A percentile compares a stretch with the other conserved stretches of the same genome.
phyloP scores from a whole-genome alignment of 257 asterid species.

The Marsdenia floribunda region DNA sequence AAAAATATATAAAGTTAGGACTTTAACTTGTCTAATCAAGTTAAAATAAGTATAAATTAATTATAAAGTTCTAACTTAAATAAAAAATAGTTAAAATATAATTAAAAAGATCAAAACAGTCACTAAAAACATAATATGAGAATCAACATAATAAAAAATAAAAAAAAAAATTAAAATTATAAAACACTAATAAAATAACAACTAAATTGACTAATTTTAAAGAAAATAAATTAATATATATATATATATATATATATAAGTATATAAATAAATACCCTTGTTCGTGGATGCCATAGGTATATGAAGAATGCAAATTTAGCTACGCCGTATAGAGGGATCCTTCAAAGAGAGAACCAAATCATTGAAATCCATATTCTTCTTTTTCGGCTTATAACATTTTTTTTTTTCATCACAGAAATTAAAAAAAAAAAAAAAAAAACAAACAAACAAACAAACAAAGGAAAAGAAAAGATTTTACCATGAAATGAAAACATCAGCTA shows the following conservation, averaged over 20 bases:
- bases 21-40: too few species aligned
- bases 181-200: not conserved
- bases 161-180: not conserved
- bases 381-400: too few species aligned
- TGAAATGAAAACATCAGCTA: slow-evolving; percentile 37
- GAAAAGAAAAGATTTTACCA: slow-evolving; percentile 30
- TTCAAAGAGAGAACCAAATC: slow-evolving; percentile 10
- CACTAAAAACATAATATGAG: too few species aligned
- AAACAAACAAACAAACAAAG: not conserved
- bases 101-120: too few species aligned
- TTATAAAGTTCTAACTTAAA: too few species aligned
- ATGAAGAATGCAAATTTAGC: slow-evolving; percentile 51
- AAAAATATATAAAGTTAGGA: too few species aligned
- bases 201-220: too few species aligned
- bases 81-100: too few species aligned
- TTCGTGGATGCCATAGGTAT: slow-evolving; percentile 56
- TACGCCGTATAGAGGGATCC: slow-evolving; percentile 59
- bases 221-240: too few species aligned
- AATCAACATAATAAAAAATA: not conserved
- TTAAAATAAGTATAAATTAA: too few species aligned
- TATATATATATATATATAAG: too few species aligned
- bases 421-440: not conserved
- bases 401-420: not conserved
- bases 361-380: not conserved
- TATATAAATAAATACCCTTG: slow-evolving; percentile 29